Percentiles rank a stretch among this genome's conserved stretches.
phyloP scores from a whole-genome alignment of 805 yeast genomes.

The Candida ascalaphidarum region DNA sequence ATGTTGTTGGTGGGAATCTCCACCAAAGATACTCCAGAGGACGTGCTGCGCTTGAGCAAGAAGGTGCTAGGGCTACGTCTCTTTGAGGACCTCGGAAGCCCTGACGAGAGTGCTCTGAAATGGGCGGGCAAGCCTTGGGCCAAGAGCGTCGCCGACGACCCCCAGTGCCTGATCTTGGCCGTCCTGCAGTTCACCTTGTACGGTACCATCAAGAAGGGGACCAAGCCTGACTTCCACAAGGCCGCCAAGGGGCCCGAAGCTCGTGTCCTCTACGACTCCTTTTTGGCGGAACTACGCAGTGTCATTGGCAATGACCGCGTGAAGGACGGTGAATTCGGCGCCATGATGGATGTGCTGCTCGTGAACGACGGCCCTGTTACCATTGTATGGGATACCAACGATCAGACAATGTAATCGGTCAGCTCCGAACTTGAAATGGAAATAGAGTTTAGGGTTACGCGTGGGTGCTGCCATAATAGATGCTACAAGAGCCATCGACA shows the following conservation, averaged over 20 bases:
- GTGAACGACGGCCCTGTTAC: conserved; percentile 95
- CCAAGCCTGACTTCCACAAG: conserved; percentile 89
- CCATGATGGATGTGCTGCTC: conserved; percentile 90
- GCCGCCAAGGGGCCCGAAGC: conserved; percentile 78
- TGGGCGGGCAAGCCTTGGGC: conserved; percentile 74
- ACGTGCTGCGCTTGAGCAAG: conserved; percentile 57
- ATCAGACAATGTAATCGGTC: no score
- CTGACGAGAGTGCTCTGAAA: conserved; percentile 29
- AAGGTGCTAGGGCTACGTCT: conserved; percentile 60
- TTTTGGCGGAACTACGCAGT: conserved; percentile 37
- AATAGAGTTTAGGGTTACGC: no score
- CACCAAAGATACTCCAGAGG: conserved; percentile 66
- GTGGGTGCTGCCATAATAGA: no score
- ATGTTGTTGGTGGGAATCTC: conserved; percentile 81
- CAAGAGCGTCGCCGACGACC: conserved; percentile 48
- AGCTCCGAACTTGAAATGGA: no score
- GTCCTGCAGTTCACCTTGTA: conserved; percentile 90
- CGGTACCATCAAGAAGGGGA: conserved; percentile 80
- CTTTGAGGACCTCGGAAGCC: conserved; percentile 53
- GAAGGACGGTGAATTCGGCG: conserved; percentile 88
- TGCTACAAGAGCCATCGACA: no score
- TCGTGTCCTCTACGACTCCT: conserved; percentile 40
- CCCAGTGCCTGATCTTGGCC: conserved; percentile 65
- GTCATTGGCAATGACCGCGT: conserved; percentile 58
- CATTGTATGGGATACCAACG: conserved; percentile 66